Evolutionary conservation across 768 basidiomycete genomes (phyloP), one percentile per base, ranked within the genome.

Genomic region (Cyathus striatus): DNA sequence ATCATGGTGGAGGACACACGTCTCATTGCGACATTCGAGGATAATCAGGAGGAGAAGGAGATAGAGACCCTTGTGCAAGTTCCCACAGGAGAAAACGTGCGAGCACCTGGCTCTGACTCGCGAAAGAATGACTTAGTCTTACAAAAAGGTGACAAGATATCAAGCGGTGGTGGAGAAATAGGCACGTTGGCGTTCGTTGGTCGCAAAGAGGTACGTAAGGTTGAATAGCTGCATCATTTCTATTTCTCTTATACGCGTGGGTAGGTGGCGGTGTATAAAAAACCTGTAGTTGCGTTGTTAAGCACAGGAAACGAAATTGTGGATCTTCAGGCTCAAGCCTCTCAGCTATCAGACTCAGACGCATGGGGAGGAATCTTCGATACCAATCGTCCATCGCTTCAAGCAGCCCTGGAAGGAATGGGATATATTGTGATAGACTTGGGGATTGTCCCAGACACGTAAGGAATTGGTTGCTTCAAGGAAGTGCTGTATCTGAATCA

Each of bases 1-100:
- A 82, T 95, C 60, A 94, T 93, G 90, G 91, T 95, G 16, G 91
- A 95, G 63, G 91, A 94, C 57, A 94, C 91, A 0, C 75, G 78
- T 44, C 70, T 95, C 5, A 68, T 79, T n/a, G 78, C 78, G 2
- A 74, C 76, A 1, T 47, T 62, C 41, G 59, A 64, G 38, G 67
- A 68, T 23, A 65, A 72, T 46, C 63, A 69, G 2, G 90, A 93
- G 54, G 90, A 94, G 59, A 66, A 70, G 20, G 75, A 81, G 47
- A 79, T 95, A 1, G 76, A 78, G 53, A 81, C 80, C 0, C 69
- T 90, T 2, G 81, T 65, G 1, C 76, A 80, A 46, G 72, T 88
- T 0, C 70, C 75, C 1, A 45, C 51, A 0, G 79, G 77, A 0
- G 90, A 92, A 53, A 93, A 92, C 53, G 74, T 89, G 3, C 72